Evolutionary conservation across 768 basidiomycete species (phyloP), one percentile per base, ranked within the genome.

Genomic region (Tricholoma terreum): DNA sequence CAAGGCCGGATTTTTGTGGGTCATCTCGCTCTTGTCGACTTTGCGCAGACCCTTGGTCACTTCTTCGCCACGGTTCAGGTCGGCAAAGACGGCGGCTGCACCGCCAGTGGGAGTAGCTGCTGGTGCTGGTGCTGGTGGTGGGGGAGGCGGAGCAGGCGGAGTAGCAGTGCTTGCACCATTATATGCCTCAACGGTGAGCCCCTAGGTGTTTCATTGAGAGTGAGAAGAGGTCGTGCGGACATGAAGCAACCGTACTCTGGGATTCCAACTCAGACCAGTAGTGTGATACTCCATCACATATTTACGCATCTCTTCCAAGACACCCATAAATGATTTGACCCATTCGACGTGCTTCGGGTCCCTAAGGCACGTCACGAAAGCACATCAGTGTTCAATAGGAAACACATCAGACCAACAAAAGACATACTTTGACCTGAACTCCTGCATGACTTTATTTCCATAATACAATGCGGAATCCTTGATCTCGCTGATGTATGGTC

Each of bases 11-110:
- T 99, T 98, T 80, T 99, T 98, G 78, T 99, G 97, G 3, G 94
- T 98, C 94, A 96, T 95, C 71, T 98, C 89, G 61, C 91, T 94
- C 77, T 86, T 89, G 68, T 94, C 92, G 27, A 99, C 97, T 71
- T 97, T 98, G 63, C 89, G 86, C 64, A 99, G 71, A 10, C 90
- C 87, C 67, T 90, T 91, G 6, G 96, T 98, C 33, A 99, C 87
- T 4, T 88, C 86, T 60, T 86, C 90, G 0, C 96, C 95, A 40
- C 88, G 83, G 67, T 98, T 98, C 46, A 99, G 75, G 54, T 93
- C 84, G 1, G 94, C 92, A 55, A 99, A 95, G 22, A 99, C 90
- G 4, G 90, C 90, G 10, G 85, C 84, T 14, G 81, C 80, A 11
- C 89, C 87, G 2, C 83, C 84, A 3, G 71, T 72, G 0, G 69